Base-by-base conservation (phyloP, 1,284 basidiomycete genomes). In the Malassezia arunalokei region DNA sequence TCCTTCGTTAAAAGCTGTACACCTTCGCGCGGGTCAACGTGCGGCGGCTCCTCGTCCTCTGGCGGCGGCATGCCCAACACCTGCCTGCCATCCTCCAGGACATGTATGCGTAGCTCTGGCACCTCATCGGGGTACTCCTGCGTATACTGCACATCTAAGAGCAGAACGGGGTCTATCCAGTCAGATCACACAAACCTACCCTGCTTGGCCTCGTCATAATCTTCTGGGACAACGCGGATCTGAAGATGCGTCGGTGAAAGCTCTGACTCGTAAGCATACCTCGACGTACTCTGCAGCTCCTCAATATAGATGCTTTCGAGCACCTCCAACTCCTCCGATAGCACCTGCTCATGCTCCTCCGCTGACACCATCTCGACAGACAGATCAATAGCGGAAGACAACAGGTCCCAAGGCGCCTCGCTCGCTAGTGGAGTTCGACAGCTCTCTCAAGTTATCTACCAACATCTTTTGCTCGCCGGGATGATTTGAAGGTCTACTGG, bases 251-350 rank as follows among this genome's bases (percentile, higher is more conserved):
- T 88, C 83, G 56, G 85, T 86, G 69, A 85, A 11, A 35, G 73
- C 78, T 85, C 92, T 95, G 83, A 77, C 76, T 74, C 15, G 77
- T 82, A 75, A 80, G 79, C 72, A 66, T 67, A 63, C 29, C n/a
- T 41, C 28, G 14, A 85, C 87, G 69, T 77, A 92, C 90, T 85
- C 71, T 85, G 82, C 57, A 95, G 78, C 75, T 96, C 91, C 65
- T 87, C 84, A 8, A 90, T 85, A 75, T 92, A 96, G 74, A 96
- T 96, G 20, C 87, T 85, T 77, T 92, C 89, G 62, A 96, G 81
- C 65, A 90, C 89, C 81, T 94, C 89, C 63, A 90, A 82, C 75
- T 94, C 89, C 76, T 92, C 89, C 14, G 75, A 75, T 30, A 79
- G 66, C 12, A 76, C 75, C 40, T 77, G 76, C 61, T 74, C 67